These are phyloP conservation scores for Apocynum venetum DNA, from an alignment of 257 asterid species.

Conservation along the genomic window DNA sequence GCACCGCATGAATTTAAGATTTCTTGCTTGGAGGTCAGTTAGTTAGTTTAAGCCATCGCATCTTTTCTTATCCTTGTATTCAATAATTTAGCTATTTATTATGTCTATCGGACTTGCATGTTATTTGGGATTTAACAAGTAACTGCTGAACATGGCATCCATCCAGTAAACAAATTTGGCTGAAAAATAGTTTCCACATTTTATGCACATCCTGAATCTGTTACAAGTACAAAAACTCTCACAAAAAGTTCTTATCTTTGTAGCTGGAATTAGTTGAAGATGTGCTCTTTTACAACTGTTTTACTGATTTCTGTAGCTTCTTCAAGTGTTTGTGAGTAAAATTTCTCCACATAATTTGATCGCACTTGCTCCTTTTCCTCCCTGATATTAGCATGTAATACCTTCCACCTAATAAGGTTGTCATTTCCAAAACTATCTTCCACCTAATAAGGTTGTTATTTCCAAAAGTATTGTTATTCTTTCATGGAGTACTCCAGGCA, in stretches of 20 bases:
- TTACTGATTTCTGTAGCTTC: background rate
- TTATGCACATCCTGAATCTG: background rate
- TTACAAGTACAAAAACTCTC: background rate
- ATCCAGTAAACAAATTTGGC: background rate
- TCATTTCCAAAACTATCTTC: background rate
- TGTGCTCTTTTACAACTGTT: background rate
- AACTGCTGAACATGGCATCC: background rate
- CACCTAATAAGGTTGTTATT: background rate
- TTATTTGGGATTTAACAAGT: background rate
- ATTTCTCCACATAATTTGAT: background rate
- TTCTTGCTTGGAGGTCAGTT: slow-evolving; percentile 83
- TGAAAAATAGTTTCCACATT: background rate
- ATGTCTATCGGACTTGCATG: background rate
- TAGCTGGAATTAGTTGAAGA: background rate
- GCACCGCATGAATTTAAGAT: slow-evolving; percentile 98
- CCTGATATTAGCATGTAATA: background rate
- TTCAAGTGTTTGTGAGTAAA: background rate
- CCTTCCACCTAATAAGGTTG: background rate
- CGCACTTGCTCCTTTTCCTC: background rate
- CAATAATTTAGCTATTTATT: background rate
- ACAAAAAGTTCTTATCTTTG: background rate
- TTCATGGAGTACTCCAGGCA: background rate
- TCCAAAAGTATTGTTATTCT: background rate
- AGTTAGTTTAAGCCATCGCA: slow-evolving; percentile 8
- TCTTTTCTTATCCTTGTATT: background rate